Evolutionary conservation across 202 grass and related monocot genomes (phyloP).

Genomic region (Hordeum pubiflorum): DNA sequence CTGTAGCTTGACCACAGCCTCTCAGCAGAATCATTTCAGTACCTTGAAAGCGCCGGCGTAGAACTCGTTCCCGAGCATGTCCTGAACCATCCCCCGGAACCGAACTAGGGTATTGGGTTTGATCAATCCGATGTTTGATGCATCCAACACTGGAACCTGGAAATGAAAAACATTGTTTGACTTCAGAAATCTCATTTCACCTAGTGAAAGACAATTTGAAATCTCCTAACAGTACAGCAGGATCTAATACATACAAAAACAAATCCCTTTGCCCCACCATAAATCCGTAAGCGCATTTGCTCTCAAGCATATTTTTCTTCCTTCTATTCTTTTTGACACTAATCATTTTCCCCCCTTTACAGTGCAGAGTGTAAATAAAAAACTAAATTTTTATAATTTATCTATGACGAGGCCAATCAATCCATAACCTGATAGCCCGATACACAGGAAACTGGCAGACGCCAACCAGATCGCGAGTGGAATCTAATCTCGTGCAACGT

Average conservation of each 20-base stretch:
- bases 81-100: conserved; percentile 87
- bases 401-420: not conserved
- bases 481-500: not conserved
- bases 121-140: conserved; percentile 53
- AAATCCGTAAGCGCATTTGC: not conserved
- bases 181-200: not conserved
- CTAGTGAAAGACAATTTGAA: not conserved
- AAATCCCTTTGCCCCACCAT: not conserved
- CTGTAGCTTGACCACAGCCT: not conserved
- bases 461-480: not conserved
- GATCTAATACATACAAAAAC: not conserved
- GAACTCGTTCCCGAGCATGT: conserved; percentile 88
- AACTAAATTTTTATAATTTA: not conserved
- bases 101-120: conserved; percentile 79
- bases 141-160: conserved; percentile 75
- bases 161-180: not conserved
- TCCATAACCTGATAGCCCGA: not conserved
- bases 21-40: not conserved
- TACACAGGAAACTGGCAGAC: too few relatives aligned
- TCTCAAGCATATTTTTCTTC: not conserved
- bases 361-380: not conserved
- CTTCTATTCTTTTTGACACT: not conserved
- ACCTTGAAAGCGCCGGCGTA: conserved; percentile 91
- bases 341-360: not conserved
- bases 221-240: not conserved